Base-by-base conservation (phyloP, 345 rosid genomes). In the Salix purpurea region DNA sequence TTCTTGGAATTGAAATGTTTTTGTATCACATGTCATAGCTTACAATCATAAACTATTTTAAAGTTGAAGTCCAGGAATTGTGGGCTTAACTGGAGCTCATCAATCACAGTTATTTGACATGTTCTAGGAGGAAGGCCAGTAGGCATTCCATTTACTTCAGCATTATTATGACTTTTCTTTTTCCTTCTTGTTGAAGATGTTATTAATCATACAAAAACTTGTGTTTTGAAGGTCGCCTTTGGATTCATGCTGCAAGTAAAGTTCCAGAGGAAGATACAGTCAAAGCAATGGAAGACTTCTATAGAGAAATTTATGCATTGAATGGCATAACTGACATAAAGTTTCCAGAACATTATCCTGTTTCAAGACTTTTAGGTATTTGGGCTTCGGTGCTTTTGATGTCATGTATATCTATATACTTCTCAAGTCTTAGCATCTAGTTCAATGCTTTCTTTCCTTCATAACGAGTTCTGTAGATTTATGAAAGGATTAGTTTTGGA, bases 231-330 rank as follows among this genome's bases (percentile, higher is more conserved):
- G 98, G 99, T 14, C 95, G 98, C 66, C 89, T 96, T 46, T 96
- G 99, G 99, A 93, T 96, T 76, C 98, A 96, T 42, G 97, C 97
- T 67, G 99, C 98, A 24, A 74, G 94, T 77, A 93, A 96, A 84
- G 84, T 93, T 68, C 97, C 97, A 0, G 99, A 96, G 70, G 94
- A 88, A 84, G 88, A 81, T 69, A 93, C 97, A 10, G 89, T 93
- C 75, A 93, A 90, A 91, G 96, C 97, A 62, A 92, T 93, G 97
- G 99, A 92, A 80, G 91, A 84, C 7, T 96, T 96, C 80, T 93
- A 93, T 68, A 77, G 81, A 82, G 95, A 93, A 84, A 91, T 91
- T 76, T 91, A 91, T 70, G 91, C 94, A 3, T 78, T 89, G 36
- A 71, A 91, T 76, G 97, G 94, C 54, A 79, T 92, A 74, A 86